phyloP scores from a whole-genome alignment of 208 protist genomes.

The Porcisia hertigi region DNA sequence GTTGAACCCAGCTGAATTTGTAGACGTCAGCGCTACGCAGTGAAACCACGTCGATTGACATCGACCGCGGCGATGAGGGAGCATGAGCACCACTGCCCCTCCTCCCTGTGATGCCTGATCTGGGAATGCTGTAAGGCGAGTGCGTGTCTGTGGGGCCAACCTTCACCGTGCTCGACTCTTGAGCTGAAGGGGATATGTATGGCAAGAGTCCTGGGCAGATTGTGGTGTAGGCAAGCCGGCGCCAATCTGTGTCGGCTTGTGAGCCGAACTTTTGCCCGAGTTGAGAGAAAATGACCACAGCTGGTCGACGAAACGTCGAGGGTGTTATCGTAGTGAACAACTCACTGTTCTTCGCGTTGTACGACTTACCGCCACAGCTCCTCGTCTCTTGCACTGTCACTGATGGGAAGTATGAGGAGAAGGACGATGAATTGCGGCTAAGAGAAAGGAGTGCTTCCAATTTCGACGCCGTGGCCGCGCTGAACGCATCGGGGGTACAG shows the following conservation, averaged over 20 bases:
- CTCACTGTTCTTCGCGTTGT: slow-evolving; percentile 41
- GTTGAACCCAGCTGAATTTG: slow-evolving; percentile 82
- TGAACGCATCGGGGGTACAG: slow-evolving; percentile 28
- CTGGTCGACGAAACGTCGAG: slow-evolving; percentile 63
- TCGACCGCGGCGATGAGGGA: slow-evolving; percentile 7
- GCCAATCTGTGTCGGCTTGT: slow-evolving; percentile 72
- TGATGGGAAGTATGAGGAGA: slow-evolving; percentile 29
- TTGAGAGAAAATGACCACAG: slow-evolving; percentile 84
- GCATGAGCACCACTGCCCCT: neutral
- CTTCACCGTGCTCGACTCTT: slow-evolving; percentile 3
- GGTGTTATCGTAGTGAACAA: slow-evolving; percentile 60
- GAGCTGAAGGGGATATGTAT: slow-evolving; percentile 37
- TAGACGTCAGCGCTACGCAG: slow-evolving; percentile 82
- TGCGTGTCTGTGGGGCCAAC: neutral
- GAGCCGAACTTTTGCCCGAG: slow-evolving; percentile 82
- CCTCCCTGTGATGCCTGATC: slow-evolving; percentile 7
- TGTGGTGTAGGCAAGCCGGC: slow-evolving; percentile 70
- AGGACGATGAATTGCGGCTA: slow-evolving; percentile 28
- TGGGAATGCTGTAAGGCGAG: slow-evolving; percentile 3
- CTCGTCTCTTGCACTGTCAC: neutral
- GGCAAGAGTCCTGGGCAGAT: slow-evolving; percentile 59
- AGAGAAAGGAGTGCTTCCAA: slow-evolving; percentile 20
- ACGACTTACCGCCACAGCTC: slow-evolving; percentile 13
- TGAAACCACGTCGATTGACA: slow-evolving; percentile 82
- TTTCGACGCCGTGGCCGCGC: neutral